Base-by-base conservation (phyloP, 1,284 basidiomycete species). In the Pisolithus thermaeus region DNA sequence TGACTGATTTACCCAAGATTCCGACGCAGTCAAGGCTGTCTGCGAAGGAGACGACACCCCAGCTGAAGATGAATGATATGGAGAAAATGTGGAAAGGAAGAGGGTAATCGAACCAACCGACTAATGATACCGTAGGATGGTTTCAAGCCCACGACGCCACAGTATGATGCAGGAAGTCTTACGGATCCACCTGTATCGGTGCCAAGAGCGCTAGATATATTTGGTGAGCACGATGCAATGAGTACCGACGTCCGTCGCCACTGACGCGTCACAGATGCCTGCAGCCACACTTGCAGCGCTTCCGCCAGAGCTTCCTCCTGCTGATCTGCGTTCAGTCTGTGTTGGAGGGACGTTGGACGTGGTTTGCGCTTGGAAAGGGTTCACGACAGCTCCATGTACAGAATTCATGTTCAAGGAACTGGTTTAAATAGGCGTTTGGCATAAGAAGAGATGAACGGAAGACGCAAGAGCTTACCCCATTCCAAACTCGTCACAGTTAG, bases 401-500 rank as follows among this genome's bases (percentile, higher is more conserved):
- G 32, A 35, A 14, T 35, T 35, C 32, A 35, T 3, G 32, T 90
- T 92, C 55, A 87, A 66, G 4, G 90, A 93, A 7, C 90, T 92
- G 56, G 0, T 23, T 16, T 8, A 14, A 43, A 12, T 27, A 39
- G 25, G 35, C 12, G 4, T 28, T n/a, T 35, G 12, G 40, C 14
- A 28, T n/a, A 12, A 12, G 12, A 27, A 18, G n/a, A 2, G 12
- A 7, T 18, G 27, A 12, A 35, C 32, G 12, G 32, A 14, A 35
- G 32, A 35, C 2, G 1, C 32, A 14, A 49, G 20, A 42, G 64
- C 73, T 22, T 58, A 92, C 84, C 94, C 94, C 94, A 97, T 97
- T 1, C 93, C 93, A 70, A 97, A 97, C 67, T 97, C 94, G 64
- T 98, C 94, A 69, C 92, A 92, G 62, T 96, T 96, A 0, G 92